Conservation (phyloP, 1,284 basidiomycete genomes). For the Athelia psychrophila region DNA sequence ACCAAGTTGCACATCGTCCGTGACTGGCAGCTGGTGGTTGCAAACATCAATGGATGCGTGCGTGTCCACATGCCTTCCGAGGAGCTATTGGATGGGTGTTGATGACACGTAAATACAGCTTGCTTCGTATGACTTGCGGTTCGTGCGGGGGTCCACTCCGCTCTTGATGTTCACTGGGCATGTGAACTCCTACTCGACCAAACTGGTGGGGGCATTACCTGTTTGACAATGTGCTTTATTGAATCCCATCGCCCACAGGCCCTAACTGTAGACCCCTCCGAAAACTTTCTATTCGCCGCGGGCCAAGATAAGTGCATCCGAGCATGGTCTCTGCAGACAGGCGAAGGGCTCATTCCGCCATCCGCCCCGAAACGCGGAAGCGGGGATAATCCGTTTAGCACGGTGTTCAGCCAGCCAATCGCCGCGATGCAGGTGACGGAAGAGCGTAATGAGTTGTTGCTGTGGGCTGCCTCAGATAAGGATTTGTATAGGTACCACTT, state of each 20-base stretch:
- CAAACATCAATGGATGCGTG: slow-evolving; percentile 61
- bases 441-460: slow-evolving; percentile 27
- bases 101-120: slow-evolving; percentile 37
- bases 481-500: slow-evolving; percentile 40
- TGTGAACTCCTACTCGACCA: slow-evolving; percentile 46
- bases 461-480: slow-evolving; percentile 41
- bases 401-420: slow-evolving; percentile 33
- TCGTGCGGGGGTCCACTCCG: slow-evolving; percentile 38
- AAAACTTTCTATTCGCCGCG: slow-evolving; percentile 71
- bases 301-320: slow-evolving; percentile 64
- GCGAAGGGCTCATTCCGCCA: slow-evolving; percentile 34
- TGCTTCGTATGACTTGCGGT: slow-evolving; percentile 64
- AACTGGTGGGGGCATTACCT: slow-evolving; percentile 40
- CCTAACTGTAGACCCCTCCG: slow-evolving; percentile 51
- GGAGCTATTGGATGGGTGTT: slow-evolving; percentile 4
- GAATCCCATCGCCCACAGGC: slow-evolving; percentile 39
- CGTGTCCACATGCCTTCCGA: slow-evolving; percentile 16
- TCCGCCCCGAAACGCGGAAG: not conserved
- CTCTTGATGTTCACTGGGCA: slow-evolving; percentile 51
- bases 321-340: slow-evolving; percentile 63
- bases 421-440: slow-evolving; percentile 43
- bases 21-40: slow-evolving; percentile 52
- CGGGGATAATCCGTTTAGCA: slow-evolving; percentile 28
- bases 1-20: slow-evolving; percentile 47
- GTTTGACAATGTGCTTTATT: not conserved